phyloP scores from a whole-genome alignment of 495 filamentous ascomycete species.

The Halenospora varia region DNA sequence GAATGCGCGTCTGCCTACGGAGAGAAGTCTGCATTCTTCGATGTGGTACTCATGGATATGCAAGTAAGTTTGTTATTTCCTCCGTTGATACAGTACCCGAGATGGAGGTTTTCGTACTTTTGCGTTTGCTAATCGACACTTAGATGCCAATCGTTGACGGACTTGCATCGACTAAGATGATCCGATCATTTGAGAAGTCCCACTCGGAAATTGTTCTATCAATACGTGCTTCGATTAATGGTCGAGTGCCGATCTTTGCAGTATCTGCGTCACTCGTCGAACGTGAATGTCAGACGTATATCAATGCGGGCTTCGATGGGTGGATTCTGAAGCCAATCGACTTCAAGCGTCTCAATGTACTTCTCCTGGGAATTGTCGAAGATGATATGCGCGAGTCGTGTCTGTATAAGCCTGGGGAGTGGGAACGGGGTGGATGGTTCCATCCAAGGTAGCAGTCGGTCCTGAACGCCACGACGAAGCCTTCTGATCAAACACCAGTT shows the following conservation, averaged over 20 bases:
- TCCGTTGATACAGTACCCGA: slow-evolving; percentile 1
- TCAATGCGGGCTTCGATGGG: slow-evolving; percentile 82
- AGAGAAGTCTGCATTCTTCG: slow-evolving; percentile 56
- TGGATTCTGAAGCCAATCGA: slow-evolving; percentile 81
- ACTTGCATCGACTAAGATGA: slow-evolving; percentile 75
- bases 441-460: slow-evolving; percentile 3
- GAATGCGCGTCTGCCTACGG: slow-evolving; percentile 72
- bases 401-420: slow-evolving; percentile 58
- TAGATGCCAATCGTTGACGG: slow-evolving; percentile 91
- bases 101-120: too few relatives aligned
- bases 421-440: slow-evolving; percentile 77
- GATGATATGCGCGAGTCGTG: slow-evolving; percentile 39
- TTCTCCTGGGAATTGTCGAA: slow-evolving; percentile 56
- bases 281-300: slow-evolving; percentile 61
- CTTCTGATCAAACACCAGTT: slow-evolving; percentile 2
- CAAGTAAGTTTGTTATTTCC: slow-evolving; percentile 53
- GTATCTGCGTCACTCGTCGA: slow-evolving; percentile 86
- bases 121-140: too few relatives aligned
- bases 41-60: slow-evolving; percentile 96
- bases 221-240: slow-evolving; percentile 41
- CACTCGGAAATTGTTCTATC: slow-evolving; percentile 37
- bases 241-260: slow-evolving; percentile 77
- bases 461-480: not conserved
- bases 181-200: slow-evolving; percentile 65
- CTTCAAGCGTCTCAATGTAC: slow-evolving; percentile 60